Percentiles rank a stretch among this genome's conserved stretches.
Conservation (phyloP, 495 filamentous ascomycete species). For the Aspergillus sclerotiicarbonarius region DNA sequence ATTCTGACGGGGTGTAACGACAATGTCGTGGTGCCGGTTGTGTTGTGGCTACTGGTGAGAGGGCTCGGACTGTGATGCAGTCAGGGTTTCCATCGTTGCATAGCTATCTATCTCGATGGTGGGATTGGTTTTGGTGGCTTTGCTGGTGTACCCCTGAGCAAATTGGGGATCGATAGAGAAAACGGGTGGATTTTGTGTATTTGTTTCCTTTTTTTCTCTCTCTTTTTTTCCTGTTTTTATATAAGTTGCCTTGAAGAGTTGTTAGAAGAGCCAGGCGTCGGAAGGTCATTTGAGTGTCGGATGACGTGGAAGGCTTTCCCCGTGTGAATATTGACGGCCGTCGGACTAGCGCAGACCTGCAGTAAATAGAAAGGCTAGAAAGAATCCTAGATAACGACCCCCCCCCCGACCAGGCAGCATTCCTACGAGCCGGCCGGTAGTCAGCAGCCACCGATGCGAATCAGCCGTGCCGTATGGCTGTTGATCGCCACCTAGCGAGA, state of each 20-base stretch:
- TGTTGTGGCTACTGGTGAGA: slow-evolving; percentile 86
- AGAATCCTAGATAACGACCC: no score
- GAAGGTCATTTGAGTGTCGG: background rate
- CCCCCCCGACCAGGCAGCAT: background rate
- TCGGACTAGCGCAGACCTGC: no score
- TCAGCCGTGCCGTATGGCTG: background rate
- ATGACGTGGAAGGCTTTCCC: background rate
- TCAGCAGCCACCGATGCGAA: background rate
- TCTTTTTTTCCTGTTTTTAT: background rate
- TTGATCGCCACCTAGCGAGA: background rate
- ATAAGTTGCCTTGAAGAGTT: background rate
- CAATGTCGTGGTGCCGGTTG: slow-evolving; percentile 96
- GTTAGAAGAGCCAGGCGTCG: background rate
- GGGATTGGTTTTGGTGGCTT: slow-evolving; percentile 2
- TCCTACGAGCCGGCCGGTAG: background rate
- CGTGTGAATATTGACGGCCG: background rate
- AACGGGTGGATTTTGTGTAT: background rate
- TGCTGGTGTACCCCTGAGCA: background rate
- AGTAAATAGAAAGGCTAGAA: no score
- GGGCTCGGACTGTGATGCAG: slow-evolving; percentile 62
- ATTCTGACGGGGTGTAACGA: slow-evolving; percentile 97
- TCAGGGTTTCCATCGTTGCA: slow-evolving; percentile 7
- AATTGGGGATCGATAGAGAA: no score
- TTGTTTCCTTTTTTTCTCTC: background rate
- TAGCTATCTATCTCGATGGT: background rate